Conservation (phyloP, 176 grass and related monocot species). For the Aegilops longissima region DNA sequence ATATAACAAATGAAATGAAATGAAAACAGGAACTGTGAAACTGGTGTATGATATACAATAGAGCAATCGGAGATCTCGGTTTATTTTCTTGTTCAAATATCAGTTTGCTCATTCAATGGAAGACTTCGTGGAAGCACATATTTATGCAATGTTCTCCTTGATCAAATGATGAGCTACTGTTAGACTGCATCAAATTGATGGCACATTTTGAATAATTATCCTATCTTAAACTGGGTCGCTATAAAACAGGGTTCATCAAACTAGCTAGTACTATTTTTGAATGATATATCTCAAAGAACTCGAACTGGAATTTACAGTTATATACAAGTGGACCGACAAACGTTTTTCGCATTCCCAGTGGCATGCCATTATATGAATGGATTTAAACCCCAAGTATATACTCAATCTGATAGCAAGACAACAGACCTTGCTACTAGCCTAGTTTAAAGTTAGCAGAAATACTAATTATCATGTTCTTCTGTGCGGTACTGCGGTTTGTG, state of each 20-base stretch:
- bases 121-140: not conserved
- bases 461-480: not conserved
- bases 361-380: not conserved
- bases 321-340: not conserved
- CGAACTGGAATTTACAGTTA: not conserved
- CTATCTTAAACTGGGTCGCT: not conserved
- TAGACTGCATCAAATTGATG: not conserved
- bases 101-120: not conserved
- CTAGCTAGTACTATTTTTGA: not conserved
- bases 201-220: constrained; percentile 4
- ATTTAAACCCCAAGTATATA: not conserved
- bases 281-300: constrained; percentile 7
- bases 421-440: not conserved
- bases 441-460: not conserved
- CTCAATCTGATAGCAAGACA: not conserved
- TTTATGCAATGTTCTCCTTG: constrained; percentile 7
- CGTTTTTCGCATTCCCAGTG: not conserved
- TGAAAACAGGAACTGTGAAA: not conserved
- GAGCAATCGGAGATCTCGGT: not conserved
- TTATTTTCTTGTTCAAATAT: not conserved
- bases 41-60: not conserved
- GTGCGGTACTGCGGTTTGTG: not conserved
- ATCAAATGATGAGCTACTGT: not conserved
- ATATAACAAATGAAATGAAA: not conserved
- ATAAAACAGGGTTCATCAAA: not conserved